phyloP scores from a whole-genome alignment of 2,329 filamentous ascomycete species.

The Xylariaceae sp. region DNA sequence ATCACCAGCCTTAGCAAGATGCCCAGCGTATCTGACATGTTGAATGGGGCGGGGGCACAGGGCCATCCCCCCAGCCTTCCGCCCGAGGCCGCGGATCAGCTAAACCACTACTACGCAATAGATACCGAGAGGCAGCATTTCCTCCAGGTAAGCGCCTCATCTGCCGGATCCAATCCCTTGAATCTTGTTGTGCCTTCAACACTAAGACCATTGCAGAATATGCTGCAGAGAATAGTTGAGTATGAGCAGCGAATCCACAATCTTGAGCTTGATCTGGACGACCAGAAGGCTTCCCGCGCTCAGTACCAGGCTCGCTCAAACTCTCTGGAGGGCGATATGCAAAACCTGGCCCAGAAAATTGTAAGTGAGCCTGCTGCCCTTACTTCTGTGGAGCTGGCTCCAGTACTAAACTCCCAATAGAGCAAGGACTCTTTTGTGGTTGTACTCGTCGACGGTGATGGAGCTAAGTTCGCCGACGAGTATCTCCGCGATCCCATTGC shows the following conservation, averaged over 20 bases:
- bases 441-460: slow-evolving; percentile 28
- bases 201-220: slow-evolving; percentile 9
- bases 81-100: slow-evolving; percentile 12
- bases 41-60: slow-evolving; percentile 16
- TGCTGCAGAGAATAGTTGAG: slow-evolving; percentile 18
- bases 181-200: not conserved
- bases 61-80: slow-evolving; percentile 8
- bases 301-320: slow-evolving; percentile 16
- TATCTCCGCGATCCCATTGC: slow-evolving; percentile 20
- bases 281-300: slow-evolving; percentile 20
- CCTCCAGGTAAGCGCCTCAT: slow-evolving; percentile 18
- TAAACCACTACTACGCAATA: slow-evolving; percentile 20
- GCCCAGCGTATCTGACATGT: slow-evolving; percentile 7
- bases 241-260: slow-evolving; percentile 19
- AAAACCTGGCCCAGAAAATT: slow-evolving; percentile 15
- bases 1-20: too few species aligned
- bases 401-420: slow-evolving; percentile 11
- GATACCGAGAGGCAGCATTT: slow-evolving; percentile 21
- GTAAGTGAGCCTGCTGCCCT: slow-evolving; percentile 11
- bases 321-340: slow-evolving; percentile 14
- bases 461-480: slow-evolving; percentile 27
- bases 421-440: slow-evolving; percentile 24
- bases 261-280: slow-evolving; percentile 21
- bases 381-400: not conserved
- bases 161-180: not conserved